Conservation (phyloP, 306 rosid species). For the Dalbergia oliveri region DNA sequence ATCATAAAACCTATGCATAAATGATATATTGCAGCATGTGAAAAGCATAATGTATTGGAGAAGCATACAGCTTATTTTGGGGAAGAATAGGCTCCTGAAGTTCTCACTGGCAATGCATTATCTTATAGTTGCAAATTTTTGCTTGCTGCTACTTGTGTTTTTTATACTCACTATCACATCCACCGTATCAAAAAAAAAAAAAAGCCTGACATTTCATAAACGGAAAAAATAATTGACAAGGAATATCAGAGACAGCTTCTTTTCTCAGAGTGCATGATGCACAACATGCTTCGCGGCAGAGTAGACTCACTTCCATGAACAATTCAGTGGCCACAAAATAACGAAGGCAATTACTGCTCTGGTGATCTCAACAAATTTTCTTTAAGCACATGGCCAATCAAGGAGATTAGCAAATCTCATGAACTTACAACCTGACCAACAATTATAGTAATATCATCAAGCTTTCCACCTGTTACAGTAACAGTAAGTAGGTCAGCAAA, state of each 20-base stretch:
- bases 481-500: conserved; percentile 33
- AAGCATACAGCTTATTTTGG: background rate
- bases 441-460: conserved; percentile 84
- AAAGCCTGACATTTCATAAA: conserved; percentile 8
- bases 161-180: conserved; percentile 16
- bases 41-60: background rate
- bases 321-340: conserved; percentile 16
- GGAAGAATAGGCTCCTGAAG: background rate
- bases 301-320: conserved; percentile 16
- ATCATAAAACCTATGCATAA: background rate
- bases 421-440: conserved; percentile 80
- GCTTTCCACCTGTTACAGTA: conserved; percentile 78
- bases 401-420: conserved; percentile 47
- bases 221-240: background rate
- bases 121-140: conserved; percentile 2
- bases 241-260: conserved; percentile 21
- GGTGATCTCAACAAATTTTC: conserved; percentile 29
- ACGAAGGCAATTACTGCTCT: conserved; percentile 23
- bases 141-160: background rate
- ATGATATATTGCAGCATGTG: background rate
- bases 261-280: conserved; percentile 19
- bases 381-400: conserved; percentile 25
- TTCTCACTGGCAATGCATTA: background rate
- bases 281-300: conserved; percentile 23
- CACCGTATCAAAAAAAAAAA: conserved; percentile 1